phyloP scores from a whole-genome alignment of 352 stramenopile genomes.

The Pythium aquatile region DNA sequence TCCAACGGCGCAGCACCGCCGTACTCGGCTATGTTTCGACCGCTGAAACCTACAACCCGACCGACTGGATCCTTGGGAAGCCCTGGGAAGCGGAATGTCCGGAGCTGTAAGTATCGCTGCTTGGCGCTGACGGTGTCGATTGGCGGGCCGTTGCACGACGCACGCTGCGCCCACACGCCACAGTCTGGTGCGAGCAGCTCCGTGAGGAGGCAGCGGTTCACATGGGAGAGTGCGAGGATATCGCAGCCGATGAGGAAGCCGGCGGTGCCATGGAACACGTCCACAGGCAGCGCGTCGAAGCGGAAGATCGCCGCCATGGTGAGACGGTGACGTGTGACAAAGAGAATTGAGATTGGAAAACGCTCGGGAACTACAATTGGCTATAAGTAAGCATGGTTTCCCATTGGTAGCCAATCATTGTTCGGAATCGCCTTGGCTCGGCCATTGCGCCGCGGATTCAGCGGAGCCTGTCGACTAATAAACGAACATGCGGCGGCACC shows the following conservation, averaged over 20 bases:
- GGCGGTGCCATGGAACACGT: neutral
- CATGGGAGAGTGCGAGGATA: neutral
- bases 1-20: neutral
- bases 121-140: neutral
- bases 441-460: too few relatives aligned
- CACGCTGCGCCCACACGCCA: neutral
- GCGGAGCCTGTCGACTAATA: too few relatives aligned
- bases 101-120: neutral
- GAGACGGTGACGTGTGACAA: too few relatives aligned
- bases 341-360: too few relatives aligned
- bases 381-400: too few relatives aligned
- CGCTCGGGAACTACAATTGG: too few relatives aligned
- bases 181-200: neutral
- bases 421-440: too few relatives aligned
- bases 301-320: neutral
- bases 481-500: too few relatives aligned
- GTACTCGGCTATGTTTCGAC: neutral
- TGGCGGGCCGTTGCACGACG: neutral
- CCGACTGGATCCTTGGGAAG: neutral
- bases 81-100: neutral
- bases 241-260: conserved; percentile 8
- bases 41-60: too few relatives aligned
- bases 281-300: neutral
- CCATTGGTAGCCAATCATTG: too few relatives aligned
- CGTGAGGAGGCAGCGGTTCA: neutral